phyloP scores from a whole-genome alignment of 2,329 filamentous ascomycete species.

The Falciphora oryzae region DNA sequence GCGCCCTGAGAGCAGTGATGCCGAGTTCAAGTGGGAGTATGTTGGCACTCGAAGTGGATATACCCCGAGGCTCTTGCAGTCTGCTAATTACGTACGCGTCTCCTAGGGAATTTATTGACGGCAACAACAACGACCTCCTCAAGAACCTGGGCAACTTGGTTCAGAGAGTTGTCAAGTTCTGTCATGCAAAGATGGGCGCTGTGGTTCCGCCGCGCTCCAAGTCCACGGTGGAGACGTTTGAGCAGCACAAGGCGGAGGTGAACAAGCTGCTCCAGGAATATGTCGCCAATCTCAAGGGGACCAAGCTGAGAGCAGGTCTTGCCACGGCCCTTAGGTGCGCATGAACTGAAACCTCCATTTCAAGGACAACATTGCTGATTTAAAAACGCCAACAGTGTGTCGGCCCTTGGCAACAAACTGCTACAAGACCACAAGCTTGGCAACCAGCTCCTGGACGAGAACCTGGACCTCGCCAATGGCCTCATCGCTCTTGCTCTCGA shows the following conservation, averaged over 20 bases:
- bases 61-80: not conserved
- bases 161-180: slow-evolving; percentile 55
- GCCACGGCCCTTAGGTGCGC: slow-evolving; percentile 52
- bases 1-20: slow-evolving; percentile 78
- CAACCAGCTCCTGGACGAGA: slow-evolving; percentile 42
- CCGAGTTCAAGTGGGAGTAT: slow-evolving; percentile 76
- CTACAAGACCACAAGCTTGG: slow-evolving; percentile 35
- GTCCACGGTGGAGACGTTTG: slow-evolving; percentile 2
- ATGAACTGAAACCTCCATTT: slow-evolving; percentile 42
- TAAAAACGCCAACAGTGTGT: slow-evolving; percentile 35
- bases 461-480: slow-evolving; percentile 47
- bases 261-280: slow-evolving; percentile 64
- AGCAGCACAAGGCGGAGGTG: slow-evolving; percentile 37
- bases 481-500: slow-evolving; percentile 78
- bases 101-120: slow-evolving; percentile 25
- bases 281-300: slow-evolving; percentile 60
- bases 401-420: slow-evolving; percentile 47
- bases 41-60: not conserved
- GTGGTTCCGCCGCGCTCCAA: slow-evolving; percentile 40
- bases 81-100: not conserved
- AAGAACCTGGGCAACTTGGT: slow-evolving; percentile 57
- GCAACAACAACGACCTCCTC: slow-evolving; percentile 68
- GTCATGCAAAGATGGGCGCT: slow-evolving; percentile 68
- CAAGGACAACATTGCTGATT: not conserved
- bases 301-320: slow-evolving; percentile 64